These are phyloP conservation scores for Asterochloris erici DNA, from an alignment of 139 green algal genomes.

Conservation along the genomic window DNA sequence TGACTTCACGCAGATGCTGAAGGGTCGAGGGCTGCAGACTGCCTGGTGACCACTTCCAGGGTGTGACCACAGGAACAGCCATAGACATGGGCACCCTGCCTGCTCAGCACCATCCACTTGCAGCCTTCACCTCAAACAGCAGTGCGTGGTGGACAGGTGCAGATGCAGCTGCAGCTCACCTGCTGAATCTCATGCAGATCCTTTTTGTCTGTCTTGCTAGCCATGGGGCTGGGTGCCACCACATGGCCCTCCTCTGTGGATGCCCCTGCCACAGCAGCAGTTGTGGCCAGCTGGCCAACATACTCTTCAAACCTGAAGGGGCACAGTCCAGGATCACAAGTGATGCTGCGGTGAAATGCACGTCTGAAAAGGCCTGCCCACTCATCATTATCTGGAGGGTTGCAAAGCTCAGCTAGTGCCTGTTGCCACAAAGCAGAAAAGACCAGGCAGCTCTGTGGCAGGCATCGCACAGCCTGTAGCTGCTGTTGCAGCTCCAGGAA, in stretches of 20 bases:
- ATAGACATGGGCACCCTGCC: too few species aligned
- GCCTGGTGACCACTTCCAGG: too few species aligned
- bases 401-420: too few species aligned
- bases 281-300: constrained; percentile 8
- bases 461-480: not conserved
- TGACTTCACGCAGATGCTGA: too few species aligned
- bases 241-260: not conserved
- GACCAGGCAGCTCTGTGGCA: not conserved
- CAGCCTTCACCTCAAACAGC: too few species aligned
- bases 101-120: too few species aligned
- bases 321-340: not conserved
- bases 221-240: too few species aligned
- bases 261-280: constrained; percentile 2
- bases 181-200: constrained; percentile 10
- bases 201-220: not conserved
- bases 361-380: not conserved
- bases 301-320: constrained; percentile 13
- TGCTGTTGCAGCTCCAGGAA: not conserved
- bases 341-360: not conserved
- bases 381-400: not conserved
- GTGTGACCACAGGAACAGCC: too few species aligned
- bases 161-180: not conserved
- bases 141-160: not conserved
- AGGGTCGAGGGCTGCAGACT: too few species aligned
- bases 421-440: too few species aligned